Base-by-base conservation (phyloP, 176 grass and related monocot species). In the Triticum turgidum region DNA sequence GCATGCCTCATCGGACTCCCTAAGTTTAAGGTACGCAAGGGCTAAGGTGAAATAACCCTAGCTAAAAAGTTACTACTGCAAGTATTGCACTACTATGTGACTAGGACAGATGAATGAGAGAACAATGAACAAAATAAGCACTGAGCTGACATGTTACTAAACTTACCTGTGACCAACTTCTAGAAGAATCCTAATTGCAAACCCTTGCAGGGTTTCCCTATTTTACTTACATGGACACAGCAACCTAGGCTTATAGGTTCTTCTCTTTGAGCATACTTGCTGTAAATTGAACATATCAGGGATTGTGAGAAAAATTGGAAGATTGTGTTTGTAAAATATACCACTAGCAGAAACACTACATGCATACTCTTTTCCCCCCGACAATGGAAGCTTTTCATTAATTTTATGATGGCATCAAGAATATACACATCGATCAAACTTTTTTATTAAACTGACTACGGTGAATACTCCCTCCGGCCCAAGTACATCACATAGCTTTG, bases 1-100 rank as follows among this genome's bases (percentile, higher is more conserved):
- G 96, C 96, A 79, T 98, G 96, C 51, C 69, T 98, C 59, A 87
- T 98, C 29, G 96, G 96, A 22, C 76, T 98, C 79, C 93, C 96
- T 15, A 98, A 94, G 83, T 98, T 96, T 78, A 98, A 92, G 94
- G 96, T 96, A 87, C 20, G 29, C 14, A 63, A 59, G 54, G 54
- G 2, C 54, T 58, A 59, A 20, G 54, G 18, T 59, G 54, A 59
- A 59, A 59, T 7, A 59, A 59, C 54, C 18, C 54, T 59, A 59
- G 54, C 54, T 59, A 59, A 21, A 58, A 59, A 59, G 18, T 20
- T 21, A 18, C 51, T 59, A 3, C 54, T 58, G 7, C 6, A 21
- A 58, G 54, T 58, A 9, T 59, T 59, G 18, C 54, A 21, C 20
- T 21, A 52, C 14, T 17, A 59, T 59, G 18, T 9, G 18, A 59